Evolutionary conservation across 2,329 filamentous ascomycete species (phyloP).

Genomic region (Ophiocordyceps polyrhachis-furcata): DNA sequence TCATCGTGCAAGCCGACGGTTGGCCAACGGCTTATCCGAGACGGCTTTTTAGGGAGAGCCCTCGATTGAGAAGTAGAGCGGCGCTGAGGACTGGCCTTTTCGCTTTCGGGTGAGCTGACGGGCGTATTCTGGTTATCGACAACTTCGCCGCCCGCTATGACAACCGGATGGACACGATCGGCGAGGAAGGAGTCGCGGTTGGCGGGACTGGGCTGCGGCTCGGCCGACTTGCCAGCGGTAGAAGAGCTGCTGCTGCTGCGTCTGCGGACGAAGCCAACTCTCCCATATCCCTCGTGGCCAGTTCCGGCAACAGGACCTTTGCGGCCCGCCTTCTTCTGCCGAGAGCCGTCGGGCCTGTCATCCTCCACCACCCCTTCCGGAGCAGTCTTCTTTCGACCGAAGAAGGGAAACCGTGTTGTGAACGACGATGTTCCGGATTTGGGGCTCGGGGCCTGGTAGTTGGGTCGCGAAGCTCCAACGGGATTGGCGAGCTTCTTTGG

Average conservation of each 20-base stretch:
- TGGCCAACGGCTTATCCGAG: conserved; percentile 31
- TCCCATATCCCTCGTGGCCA: conserved; percentile 73
- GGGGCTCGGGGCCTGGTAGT: conserved; percentile 34
- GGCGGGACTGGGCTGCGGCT: conserved; percentile 26
- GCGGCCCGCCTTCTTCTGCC: conserved; percentile 19
- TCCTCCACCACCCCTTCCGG: conserved; percentile 22
- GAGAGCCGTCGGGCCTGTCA: conserved; percentile 28
- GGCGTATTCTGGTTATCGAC: conserved; percentile 40
- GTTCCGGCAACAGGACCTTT: conserved; percentile 85
- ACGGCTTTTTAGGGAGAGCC: conserved; percentile 18
- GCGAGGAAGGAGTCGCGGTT: conserved; percentile 38
- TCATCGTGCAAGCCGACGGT: conserved; percentile 22
- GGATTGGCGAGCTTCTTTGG: conserved; percentile 6
- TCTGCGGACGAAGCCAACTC: conserved; percentile 39
- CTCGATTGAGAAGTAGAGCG: conserved; percentile 25
- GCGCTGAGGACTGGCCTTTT: conserved; percentile 23
- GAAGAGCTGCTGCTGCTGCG: conserved; percentile 40
- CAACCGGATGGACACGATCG: conserved; percentile 44
- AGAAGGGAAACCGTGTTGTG: conserved; percentile 55
- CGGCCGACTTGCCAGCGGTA: conserved; percentile 19
- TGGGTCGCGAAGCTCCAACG: conserved; percentile 5
- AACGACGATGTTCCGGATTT: conserved; percentile 35
- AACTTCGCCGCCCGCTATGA: conserved; percentile 45
- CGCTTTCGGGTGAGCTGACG: conserved; percentile 29
- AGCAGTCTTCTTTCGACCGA: conserved; percentile 51